Evolutionary conservation across 208 protist genomes (phyloP), one percentile per base, ranked within the genome.

Genomic region (Leishmania martiniquensis): DNA sequence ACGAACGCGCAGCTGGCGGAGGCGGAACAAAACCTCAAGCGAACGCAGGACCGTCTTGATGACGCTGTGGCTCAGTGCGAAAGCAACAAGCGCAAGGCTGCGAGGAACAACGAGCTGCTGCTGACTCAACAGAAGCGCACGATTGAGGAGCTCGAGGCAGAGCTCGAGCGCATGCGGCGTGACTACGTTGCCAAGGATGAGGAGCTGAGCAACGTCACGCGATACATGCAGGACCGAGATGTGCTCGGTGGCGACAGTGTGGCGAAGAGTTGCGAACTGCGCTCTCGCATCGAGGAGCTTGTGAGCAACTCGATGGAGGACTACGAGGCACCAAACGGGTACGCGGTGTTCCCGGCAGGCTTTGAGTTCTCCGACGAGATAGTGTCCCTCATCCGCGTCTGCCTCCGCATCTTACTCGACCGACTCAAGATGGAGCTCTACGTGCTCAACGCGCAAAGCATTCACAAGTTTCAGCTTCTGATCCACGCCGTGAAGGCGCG

Each of bases 351-450:
- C 77, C 91, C 87, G 17, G 68, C 82, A 29, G 89, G 90, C 62
- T 95, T 92, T 80, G 65, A 87, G 72, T 94, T 94, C 76, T 82
- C 81, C 12, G 84, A 91, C 29, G 89, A 93, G 77, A 79, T 92
- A 71, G 65, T 88, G 72, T 81, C 91, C 17, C 85, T 95, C 66
- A 93, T 95, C 70, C 85, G 87, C 59, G 72, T 91, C 12, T 87
- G 85, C 62, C 81, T 95, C 55, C 91, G 89, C 67, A 91, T 91
- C 29, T 77, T 95, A 72, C 77, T 95, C 51, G 89, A 93, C 76
- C 85, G 87, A 17, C 83, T 95, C 42, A 95, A 95, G 87, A 82
- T 92, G 55, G 91, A 93, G 77, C 84, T 95, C 45, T 93, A 92
- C 80, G 91, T 93, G 47, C 73, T 95, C 44, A 95, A 95, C 75